Evolutionary conservation across 257 asterid genomes (phyloP).

Genomic region (Striga asiatica): DNA sequence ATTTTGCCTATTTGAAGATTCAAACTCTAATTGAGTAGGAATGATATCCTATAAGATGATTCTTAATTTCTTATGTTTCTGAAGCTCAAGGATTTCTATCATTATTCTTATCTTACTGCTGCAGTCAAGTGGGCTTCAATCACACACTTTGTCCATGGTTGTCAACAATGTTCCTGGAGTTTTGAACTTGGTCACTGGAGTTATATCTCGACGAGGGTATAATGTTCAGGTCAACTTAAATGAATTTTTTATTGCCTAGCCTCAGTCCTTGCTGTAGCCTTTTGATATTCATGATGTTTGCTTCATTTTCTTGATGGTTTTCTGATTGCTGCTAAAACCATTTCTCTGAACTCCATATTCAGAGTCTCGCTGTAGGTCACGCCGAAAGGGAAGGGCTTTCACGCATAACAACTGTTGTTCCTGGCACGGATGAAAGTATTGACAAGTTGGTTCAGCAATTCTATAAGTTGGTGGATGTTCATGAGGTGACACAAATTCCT

Average conservation of each 20-base stretch:
- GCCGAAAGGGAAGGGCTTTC: slow-evolving; percentile 74
- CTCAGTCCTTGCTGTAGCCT: neutral
- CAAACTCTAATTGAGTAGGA: too few relatives aligned
- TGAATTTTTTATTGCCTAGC: neutral
- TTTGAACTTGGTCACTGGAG: slow-evolving; percentile 74
- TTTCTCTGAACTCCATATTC: slow-evolving; percentile 20
- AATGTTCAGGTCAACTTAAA: slow-evolving; percentile 51
- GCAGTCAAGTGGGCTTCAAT: slow-evolving; percentile 70
- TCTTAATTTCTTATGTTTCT: too few relatives aligned
- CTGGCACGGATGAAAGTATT: slow-evolving; percentile 73
- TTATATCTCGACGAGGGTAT: slow-evolving; percentile 77
- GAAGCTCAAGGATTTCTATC: too few relatives aligned
- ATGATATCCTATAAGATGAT: too few relatives aligned
- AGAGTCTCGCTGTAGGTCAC: slow-evolving; percentile 94
- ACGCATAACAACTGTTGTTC: slow-evolving; percentile 85
- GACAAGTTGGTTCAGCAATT: slow-evolving; percentile 67
- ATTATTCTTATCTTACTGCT: slow-evolving; percentile 17
- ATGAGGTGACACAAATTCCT: slow-evolving; percentile 40
- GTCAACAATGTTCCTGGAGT: slow-evolving; percentile 74
- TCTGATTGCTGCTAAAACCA: slow-evolving; percentile 10
- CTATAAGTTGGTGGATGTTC: slow-evolving; percentile 64
- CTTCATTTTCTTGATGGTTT: neutral
- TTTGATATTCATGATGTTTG: neutral
- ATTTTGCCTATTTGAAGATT: too few relatives aligned
- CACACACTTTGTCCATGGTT: slow-evolving; percentile 73